Percentiles rank a stretch among this genome's conserved stretches.
These are phyloP conservation scores for Beta macrorhiza DNA, from an alignment of 179 eudicot species.

Conservation along the genomic window DNA sequence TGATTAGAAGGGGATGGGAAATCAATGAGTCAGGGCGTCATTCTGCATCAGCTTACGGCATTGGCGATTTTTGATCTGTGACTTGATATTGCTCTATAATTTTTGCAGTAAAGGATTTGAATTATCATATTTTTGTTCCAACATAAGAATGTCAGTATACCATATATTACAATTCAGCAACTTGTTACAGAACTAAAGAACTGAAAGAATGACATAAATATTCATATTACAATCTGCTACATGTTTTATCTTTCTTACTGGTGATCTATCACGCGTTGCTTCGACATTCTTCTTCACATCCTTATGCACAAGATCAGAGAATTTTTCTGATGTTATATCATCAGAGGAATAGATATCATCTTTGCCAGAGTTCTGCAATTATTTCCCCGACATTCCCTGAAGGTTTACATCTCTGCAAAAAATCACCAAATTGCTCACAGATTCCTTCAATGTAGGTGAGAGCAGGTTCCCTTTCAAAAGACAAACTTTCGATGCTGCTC, in stretches of 20 bases:
- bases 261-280: constrained; percentile 50
- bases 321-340: constrained; percentile 9
- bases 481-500: constrained; percentile 30
- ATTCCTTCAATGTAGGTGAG: constrained; percentile 36
- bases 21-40: neutral
- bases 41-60: constrained; percentile 2
- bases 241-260: constrained; percentile 65
- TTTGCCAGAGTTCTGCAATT: constrained; percentile 37
- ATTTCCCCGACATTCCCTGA: constrained; percentile 39
- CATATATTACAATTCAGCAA: neutral
- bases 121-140: neutral
- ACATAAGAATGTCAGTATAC: constrained; percentile 12
- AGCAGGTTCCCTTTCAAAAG: constrained; percentile 50
- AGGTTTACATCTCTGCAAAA: constrained; percentile 48
- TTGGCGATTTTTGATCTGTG: constrained; percentile 9
- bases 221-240: constrained; percentile 11
- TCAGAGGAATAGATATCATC: constrained; percentile 24
- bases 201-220: neutral
- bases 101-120: neutral
- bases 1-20: neutral
- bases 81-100: constrained; percentile 9
- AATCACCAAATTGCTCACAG: constrained; percentile 36
- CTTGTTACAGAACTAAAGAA: constrained; percentile 20
- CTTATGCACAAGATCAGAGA: constrained; percentile 3
- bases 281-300: constrained; percentile 39